These are phyloP conservation scores for Cicer arietinum DNA, from an alignment of 306 rosid genomes.

Conservation along the genomic window DNA sequence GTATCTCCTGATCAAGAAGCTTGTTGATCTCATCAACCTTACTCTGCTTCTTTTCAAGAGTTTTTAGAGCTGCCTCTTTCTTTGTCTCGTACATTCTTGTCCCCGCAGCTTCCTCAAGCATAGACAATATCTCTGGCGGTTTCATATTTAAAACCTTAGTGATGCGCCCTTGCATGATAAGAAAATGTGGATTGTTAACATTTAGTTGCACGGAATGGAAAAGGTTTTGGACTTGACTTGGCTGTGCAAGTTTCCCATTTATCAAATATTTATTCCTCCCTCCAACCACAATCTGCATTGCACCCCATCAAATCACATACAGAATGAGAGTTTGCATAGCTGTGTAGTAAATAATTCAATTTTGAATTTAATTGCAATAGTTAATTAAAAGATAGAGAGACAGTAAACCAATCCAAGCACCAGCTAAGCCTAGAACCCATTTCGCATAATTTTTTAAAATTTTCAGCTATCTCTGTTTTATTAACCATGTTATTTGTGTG, in stretches of 20 bases:
- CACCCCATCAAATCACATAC: slow-evolving; percentile 31
- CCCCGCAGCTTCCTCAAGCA: slow-evolving; percentile 99
- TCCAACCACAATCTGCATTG: slow-evolving; percentile 91
- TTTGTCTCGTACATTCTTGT: slow-evolving; percentile 98
- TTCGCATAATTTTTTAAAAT: neutral
- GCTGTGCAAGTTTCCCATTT: slow-evolving; percentile 98
- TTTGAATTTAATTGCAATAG: neutral
- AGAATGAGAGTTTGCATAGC: slow-evolving; percentile 11
- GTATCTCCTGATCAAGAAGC: slow-evolving; percentile 94
- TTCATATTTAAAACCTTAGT: slow-evolving; percentile 98
- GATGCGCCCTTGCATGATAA: slow-evolving; percentile 98
- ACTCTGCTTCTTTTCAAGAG: slow-evolving; percentile 97
- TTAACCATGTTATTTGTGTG: too few species aligned
- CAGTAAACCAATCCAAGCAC: slow-evolving; percentile 27
- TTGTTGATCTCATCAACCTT: slow-evolving; percentile 97
- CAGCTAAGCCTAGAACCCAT: neutral
- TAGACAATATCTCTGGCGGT: slow-evolving; percentile 91
- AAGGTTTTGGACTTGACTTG: slow-evolving; percentile 95
- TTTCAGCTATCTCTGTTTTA: neutral
- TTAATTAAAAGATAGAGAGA: neutral
- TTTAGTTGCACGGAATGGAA: slow-evolving; percentile 98
- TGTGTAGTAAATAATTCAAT: neutral
- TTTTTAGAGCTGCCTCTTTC: slow-evolving; percentile 95
- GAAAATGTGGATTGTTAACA: slow-evolving; percentile 96
- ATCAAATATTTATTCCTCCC: slow-evolving; percentile 94